phyloP scores from a whole-genome alignment of 2,329 filamentous ascomycete genomes.

The Sporothrix euskadiensis region DNA sequence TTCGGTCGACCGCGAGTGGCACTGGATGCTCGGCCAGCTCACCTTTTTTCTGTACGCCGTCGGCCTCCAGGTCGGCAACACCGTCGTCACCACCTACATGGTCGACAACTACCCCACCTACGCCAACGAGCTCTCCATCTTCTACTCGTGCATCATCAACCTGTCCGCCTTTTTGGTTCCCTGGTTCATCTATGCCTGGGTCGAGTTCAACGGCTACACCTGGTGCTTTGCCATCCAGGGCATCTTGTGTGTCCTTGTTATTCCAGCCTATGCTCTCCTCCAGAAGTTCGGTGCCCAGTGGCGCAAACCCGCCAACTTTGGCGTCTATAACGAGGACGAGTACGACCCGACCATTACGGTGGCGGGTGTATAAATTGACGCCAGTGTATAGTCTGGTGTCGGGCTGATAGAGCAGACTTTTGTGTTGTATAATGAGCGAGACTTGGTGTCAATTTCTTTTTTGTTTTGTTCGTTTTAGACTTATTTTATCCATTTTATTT shows the following conservation, averaged over 20 bases:
- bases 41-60: slow-evolving; percentile 57
- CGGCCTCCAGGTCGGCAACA: slow-evolving; percentile 59
- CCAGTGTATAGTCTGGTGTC: no score
- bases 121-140: slow-evolving; percentile 55
- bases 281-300: slow-evolving; percentile 15
- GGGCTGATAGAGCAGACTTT: no score
- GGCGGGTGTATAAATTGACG: background rate
- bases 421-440: background rate
- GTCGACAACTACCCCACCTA: slow-evolving; percentile 58
- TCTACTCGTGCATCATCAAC: slow-evolving; percentile 57
- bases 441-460: background rate
- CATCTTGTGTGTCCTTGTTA: slow-evolving; percentile 41
- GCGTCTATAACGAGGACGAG: slow-evolving; percentile 12
- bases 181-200: slow-evolving; percentile 55
- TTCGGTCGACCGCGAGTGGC: slow-evolving; percentile 53
- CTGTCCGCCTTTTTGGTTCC: slow-evolving; percentile 48
- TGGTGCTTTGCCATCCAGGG: slow-evolving; percentile 54
- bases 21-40: slow-evolving; percentile 59
- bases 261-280: slow-evolving; percentile 25
- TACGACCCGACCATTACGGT: slow-evolving; percentile 12
- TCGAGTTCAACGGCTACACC: slow-evolving; percentile 48
- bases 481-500: background rate
- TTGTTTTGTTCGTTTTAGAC: background rate
- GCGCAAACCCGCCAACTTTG: slow-evolving; percentile 22
- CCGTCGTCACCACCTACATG: slow-evolving; percentile 52